phyloP scores from a whole-genome alignment of 2,329 filamentous ascomycete species.

The Graphilbum ipis-grandicollis region DNA sequence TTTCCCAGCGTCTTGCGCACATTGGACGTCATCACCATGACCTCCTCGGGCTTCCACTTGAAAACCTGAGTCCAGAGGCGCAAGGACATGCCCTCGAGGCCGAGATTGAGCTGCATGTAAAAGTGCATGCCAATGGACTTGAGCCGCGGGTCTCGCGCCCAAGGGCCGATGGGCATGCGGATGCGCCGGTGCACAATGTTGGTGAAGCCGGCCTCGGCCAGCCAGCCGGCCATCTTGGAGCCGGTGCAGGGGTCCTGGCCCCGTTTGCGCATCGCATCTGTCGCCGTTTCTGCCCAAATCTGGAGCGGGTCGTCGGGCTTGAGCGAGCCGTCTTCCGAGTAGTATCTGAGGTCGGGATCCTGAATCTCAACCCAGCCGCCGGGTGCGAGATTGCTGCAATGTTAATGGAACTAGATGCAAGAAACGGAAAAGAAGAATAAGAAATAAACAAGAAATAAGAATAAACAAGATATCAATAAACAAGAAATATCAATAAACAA shows the following conservation, averaged over 20 bases:
- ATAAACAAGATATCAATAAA: no score
- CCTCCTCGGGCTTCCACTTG: constrained; percentile 8
- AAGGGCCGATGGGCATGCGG: constrained; percentile 27
- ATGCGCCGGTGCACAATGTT: constrained; percentile 26
- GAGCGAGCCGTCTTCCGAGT: constrained; percentile 8
- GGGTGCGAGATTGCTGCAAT: constrained; percentile 8
- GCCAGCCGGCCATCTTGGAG: constrained; percentile 17
- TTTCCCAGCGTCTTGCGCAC: constrained; percentile 8
- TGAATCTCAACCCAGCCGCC: constrained; percentile 11
- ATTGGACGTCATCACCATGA: constrained; percentile 6
- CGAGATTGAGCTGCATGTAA: constrained; percentile 7
- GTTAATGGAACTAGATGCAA: background rate
- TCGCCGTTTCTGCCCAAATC: constrained; percentile 5
- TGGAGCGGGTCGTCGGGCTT: constrained; percentile 3
- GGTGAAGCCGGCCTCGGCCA: constrained; percentile 30
- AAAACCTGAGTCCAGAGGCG: constrained; percentile 12
- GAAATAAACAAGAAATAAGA: no score
- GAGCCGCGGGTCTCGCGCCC: constrained; percentile 26
- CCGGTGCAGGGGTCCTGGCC: constrained; percentile 11
- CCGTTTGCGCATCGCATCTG: constrained; percentile 7
- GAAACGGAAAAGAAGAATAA: background rate
- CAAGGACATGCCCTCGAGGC: constrained; percentile 8
- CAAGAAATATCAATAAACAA: no score
- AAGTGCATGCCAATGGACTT: constrained; percentile 19
- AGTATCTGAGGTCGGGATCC: constrained; percentile 7